Evolutionary conservation across 495 filamentous ascomycete genomes (phyloP).

Genomic region (Saxophila tyrrhenica): DNA sequence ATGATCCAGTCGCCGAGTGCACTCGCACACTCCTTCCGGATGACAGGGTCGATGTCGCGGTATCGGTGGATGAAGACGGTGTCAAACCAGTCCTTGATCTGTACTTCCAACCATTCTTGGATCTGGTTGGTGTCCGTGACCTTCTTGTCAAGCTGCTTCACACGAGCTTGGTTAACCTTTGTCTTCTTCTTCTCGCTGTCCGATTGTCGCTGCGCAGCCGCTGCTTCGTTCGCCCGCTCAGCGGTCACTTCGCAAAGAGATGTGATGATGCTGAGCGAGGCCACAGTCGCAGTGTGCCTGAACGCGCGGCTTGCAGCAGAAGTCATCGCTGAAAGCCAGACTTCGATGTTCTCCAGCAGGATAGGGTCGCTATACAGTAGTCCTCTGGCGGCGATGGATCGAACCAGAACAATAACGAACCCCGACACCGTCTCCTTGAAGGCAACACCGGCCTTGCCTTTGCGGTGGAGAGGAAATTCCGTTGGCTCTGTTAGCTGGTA

Average conservation of each 20-base stretch:
- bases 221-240: constrained; percentile 53
- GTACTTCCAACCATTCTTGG: constrained; percentile 49
- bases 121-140: constrained; percentile 55
- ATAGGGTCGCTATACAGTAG: constrained; percentile 61
- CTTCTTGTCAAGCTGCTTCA: constrained; percentile 54
- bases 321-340: constrained; percentile 80
- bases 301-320: constrained; percentile 75
- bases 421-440: constrained; percentile 66
- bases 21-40: constrained; percentile 72
- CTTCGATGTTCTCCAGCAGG: constrained; percentile 71
- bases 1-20: constrained; percentile 81
- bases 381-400: constrained; percentile 60
- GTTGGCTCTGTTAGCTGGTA: constrained; percentile 66
- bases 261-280: constrained; percentile 62
- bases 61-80: constrained; percentile 90
- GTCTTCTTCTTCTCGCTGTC: constrained; percentile 73
- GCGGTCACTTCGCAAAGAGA: constrained; percentile 53
- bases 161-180: constrained; percentile 59
- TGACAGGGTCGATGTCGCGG: constrained; percentile 79
- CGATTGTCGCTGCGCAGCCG: constrained; percentile 64
- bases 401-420: constrained; percentile 66
- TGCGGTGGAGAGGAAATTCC: constrained; percentile 89
- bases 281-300: constrained; percentile 79
- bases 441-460: constrained; percentile 52
- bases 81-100: constrained; percentile 73